These are phyloP conservation scores for Cicer arietinum DNA, from an alignment of 306 rosid species.

Conservation along the genomic window DNA sequence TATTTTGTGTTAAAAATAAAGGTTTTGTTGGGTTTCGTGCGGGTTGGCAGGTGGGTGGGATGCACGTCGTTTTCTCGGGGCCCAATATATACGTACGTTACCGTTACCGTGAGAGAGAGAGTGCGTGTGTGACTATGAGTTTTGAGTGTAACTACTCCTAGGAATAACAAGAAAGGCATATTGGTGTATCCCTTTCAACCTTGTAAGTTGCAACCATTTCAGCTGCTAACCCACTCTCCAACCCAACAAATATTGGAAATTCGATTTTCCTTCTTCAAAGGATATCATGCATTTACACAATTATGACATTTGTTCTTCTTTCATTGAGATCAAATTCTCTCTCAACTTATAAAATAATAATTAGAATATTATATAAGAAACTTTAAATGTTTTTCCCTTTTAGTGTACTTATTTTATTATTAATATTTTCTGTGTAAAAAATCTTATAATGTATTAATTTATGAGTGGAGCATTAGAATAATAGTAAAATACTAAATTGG, in stretches of 20 bases:
- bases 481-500: too few relatives aligned
- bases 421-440: too few relatives aligned
- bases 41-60: conserved; percentile 58
- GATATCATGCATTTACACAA: too few relatives aligned
- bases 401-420: too few relatives aligned
- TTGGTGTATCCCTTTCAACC: not conserved
- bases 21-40: conserved; percentile 86
- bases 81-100: conserved; percentile 33
- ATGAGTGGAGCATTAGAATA: too few relatives aligned
- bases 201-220: conserved; percentile 16
- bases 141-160: not conserved
- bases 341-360: too few relatives aligned
- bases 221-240: conserved; percentile 3
- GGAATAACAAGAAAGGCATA: not conserved
- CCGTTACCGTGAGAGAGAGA: not conserved
- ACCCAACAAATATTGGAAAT: conserved; percentile 1
- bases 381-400: too few relatives aligned
- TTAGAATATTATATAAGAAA: too few relatives aligned
- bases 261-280: too few relatives aligned
- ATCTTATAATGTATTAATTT: too few relatives aligned
- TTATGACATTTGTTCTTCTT: too few relatives aligned
- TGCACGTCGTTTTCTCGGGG: conserved; percentile 68
- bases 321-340: too few relatives aligned
- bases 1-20: conserved; percentile 48
- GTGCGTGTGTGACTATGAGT: not conserved